These are phyloP conservation scores for Vitis hybrid DNA, from an alignment of 177 flowering plant genomes.

Conservation along the genomic window DNA sequence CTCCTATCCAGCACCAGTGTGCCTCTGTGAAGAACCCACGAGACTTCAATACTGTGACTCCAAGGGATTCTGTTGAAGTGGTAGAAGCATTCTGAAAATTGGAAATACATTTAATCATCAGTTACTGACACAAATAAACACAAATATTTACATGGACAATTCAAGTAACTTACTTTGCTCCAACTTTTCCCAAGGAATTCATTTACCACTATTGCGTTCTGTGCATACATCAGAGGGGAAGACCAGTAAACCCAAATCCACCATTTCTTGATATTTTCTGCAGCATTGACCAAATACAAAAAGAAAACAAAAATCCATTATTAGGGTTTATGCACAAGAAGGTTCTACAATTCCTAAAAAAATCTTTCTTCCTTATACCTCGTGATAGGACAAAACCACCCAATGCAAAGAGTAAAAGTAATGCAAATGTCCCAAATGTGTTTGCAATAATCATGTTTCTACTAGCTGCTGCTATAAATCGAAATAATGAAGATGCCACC, in stretches of 20 bases:
- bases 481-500: conserved; percentile 32
- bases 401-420: conserved; percentile 23
- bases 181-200: conserved; percentile 26
- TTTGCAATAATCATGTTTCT: conserved; percentile 36
- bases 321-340: not conserved
- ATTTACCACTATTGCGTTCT: conserved; percentile 21
- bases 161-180: conserved; percentile 11
- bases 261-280: conserved; percentile 23
- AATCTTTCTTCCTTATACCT: conserved; percentile 15
- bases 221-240: conserved; percentile 28
- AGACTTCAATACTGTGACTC: conserved; percentile 12
- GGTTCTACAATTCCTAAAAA: not conserved
- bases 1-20: conserved; percentile 27
- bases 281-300: not conserved
- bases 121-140: not conserved
- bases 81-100: not conserved
- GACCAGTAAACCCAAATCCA: conserved; percentile 32
- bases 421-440: conserved; percentile 32
- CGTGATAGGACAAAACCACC: conserved; percentile 36
- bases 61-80: conserved; percentile 11
- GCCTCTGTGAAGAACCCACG: conserved; percentile 15
- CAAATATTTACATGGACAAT: not conserved
- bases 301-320: not conserved
- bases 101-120: not conserved
- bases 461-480: conserved; percentile 25